Evolutionary conservation across 2,329 filamentous ascomycete genomes (phyloP).

Genomic region (Trichophyton verrucosum): DNA sequence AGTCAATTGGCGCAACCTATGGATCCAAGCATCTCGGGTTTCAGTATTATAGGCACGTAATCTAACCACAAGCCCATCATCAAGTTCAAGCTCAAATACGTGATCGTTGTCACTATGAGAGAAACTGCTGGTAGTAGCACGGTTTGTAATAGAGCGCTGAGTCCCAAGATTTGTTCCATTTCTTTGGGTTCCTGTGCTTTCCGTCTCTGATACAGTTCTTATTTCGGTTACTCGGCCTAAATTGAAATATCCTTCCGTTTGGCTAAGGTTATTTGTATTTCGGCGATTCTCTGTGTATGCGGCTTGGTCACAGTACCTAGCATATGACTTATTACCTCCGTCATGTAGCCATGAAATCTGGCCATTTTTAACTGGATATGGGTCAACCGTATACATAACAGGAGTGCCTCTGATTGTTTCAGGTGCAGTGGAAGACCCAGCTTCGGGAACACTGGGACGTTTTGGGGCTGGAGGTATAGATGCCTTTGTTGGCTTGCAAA

Average conservation of each 20-base stretch:
- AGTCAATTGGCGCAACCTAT: constrained; percentile 43
- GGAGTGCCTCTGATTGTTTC: constrained; percentile 47
- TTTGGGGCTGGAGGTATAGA: constrained; percentile 48
- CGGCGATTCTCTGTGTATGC: constrained; percentile 48
- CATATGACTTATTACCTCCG: constrained; percentile 32
- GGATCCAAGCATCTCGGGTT: constrained; percentile 51
- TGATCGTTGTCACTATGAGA: constrained; percentile 36
- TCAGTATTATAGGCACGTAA: constrained; percentile 46
- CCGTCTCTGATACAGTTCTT: constrained; percentile 42
- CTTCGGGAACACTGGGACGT: constrained; percentile 32
- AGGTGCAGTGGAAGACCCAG: constrained; percentile 41
- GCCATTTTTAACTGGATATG: constrained; percentile 44
- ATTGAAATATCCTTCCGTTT: constrained; percentile 54
- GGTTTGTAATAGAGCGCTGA: constrained; percentile 37
- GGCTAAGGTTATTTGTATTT: constrained; percentile 45
- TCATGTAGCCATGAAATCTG: constrained; percentile 45
- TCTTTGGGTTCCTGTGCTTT: constrained; percentile 40
- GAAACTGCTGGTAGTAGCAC: not conserved
- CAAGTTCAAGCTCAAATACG: constrained; percentile 49
- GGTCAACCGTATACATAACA: constrained; percentile 49
- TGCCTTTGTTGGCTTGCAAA: constrained; percentile 48
- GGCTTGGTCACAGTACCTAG: constrained; percentile 43
- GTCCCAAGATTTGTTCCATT: constrained; percentile 45
- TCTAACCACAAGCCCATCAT: constrained; percentile 49
- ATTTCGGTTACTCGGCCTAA: constrained; percentile 46